phyloP scores from a whole-genome alignment of 768 basidiomycete species.

The Suillus tomentosus region DNA sequence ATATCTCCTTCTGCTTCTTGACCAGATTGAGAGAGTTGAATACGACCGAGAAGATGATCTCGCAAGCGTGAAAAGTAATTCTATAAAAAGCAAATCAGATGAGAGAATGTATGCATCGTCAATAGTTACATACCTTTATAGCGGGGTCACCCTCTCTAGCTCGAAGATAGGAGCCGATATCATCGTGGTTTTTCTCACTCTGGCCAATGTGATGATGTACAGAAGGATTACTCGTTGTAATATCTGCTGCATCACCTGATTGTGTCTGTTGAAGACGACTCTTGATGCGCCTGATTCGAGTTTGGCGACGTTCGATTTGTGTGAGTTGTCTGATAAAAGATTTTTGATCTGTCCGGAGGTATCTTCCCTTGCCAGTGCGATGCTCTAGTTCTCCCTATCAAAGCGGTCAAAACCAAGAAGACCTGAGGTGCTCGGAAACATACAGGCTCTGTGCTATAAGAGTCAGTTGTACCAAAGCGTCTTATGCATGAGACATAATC shows the following conservation, averaged over 20 bases:
- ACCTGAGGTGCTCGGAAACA: not conserved
- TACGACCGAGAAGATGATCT: not conserved
- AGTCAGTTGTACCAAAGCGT: not conserved
- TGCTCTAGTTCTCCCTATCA: constrained; percentile 11
- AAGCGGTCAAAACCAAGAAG: not conserved
- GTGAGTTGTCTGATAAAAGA: not conserved
- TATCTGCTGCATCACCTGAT: too few species aligned
- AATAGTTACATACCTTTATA: not conserved
- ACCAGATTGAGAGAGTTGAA: too few species aligned
- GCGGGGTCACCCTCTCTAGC: not conserved
- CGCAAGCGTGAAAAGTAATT: not conserved
- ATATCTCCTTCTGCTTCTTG: not conserved
- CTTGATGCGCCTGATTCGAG: constrained; percentile 2
- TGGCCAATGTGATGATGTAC: not conserved
- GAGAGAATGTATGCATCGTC: not conserved
- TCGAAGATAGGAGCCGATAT: not conserved
- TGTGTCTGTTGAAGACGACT: not conserved
- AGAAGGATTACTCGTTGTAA: not conserved
- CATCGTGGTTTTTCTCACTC: not conserved
- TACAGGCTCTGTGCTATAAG: not conserved
- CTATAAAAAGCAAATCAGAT: not conserved
- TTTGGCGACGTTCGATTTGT: not conserved
- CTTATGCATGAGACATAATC: not conserved
- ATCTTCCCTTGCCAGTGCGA: constrained; percentile 3
- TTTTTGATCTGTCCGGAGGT: not conserved